These are phyloP conservation scores for Gossypium davidsonii DNA, from an alignment of 441 rosid genomes.

Conservation along the genomic window DNA sequence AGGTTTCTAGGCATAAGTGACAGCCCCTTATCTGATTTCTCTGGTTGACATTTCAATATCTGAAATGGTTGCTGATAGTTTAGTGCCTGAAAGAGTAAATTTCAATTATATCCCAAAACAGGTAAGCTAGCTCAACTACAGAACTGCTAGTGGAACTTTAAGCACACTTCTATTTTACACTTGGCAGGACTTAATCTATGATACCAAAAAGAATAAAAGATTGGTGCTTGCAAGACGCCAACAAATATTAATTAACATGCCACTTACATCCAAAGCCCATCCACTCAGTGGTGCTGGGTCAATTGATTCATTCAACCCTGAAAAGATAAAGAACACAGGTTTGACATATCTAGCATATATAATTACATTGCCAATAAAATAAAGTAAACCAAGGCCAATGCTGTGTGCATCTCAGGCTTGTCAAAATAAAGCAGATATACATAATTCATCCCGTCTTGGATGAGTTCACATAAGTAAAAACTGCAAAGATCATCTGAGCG, in stretches of 20 bases:
- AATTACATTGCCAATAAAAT: background rate
- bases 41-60: slow-evolving; percentile 10
- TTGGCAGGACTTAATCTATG: background rate
- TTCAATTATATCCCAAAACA: background rate
- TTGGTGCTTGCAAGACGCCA: background rate
- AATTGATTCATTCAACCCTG: slow-evolving; percentile 13
- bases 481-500: background rate
- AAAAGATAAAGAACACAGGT: background rate
- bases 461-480: background rate
- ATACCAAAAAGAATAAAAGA: background rate
- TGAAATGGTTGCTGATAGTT: slow-evolving; percentile 14
- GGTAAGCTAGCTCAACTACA: background rate
- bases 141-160: background rate
- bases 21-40: background rate
- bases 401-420: background rate
- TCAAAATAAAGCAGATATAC: background rate
- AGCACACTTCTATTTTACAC: slow-evolving; percentile 1
- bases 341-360: background rate
- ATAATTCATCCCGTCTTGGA: background rate
- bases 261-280: slow-evolving; percentile 20
- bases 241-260: background rate
- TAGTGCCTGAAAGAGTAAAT: slow-evolving; percentile 16
- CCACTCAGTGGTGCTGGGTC: background rate
- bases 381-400: slow-evolving; percentile 6
- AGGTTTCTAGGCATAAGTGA: slow-evolving; percentile 5